Evolutionary conservation across 2,329 filamentous ascomycete genomes (phyloP).

Genomic region (Fusarium sp.): DNA sequence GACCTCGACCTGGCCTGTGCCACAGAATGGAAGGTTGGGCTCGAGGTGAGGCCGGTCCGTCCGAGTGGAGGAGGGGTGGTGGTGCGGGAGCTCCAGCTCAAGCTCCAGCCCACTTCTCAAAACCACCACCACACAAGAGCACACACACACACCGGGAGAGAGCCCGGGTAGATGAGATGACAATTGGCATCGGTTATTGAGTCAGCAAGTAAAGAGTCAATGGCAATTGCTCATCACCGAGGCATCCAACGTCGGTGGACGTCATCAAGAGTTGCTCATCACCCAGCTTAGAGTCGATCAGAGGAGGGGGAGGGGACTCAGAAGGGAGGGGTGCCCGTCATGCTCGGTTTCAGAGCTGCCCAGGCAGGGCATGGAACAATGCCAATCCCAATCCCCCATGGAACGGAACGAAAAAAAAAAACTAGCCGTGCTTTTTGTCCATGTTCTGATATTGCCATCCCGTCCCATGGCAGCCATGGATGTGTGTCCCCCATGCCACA

Average conservation of each 20-base stretch:
- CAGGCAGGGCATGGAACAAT: constrained; percentile 15
- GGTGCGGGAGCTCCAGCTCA: constrained; percentile 33
- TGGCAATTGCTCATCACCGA: constrained; percentile 7
- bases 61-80: constrained; percentile 15
- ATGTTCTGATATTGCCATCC: background rate
- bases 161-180: background rate
- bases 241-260: constrained; percentile 20
- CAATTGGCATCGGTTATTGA: background rate
- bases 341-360: constrained; percentile 28
- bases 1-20: background rate
- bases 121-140: constrained; percentile 13
- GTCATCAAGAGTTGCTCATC: constrained; percentile 32
- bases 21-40: background rate
- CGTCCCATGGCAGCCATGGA: background rate
- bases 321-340: background rate
- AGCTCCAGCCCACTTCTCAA: constrained; percentile 39
- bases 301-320: background rate
- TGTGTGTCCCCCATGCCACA: constrained; percentile 1
- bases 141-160: background rate
- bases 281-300: constrained; percentile 4
- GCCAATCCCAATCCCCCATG: constrained; percentile 24
- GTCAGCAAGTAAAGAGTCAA: background rate
- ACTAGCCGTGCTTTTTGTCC: constrained; percentile 18
- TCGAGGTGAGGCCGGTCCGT: constrained; percentile 19
- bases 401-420: background rate